phyloP scores from a whole-genome alignment of 2,329 filamentous ascomycete genomes.

The Thielaviopsis cerberus region DNA sequence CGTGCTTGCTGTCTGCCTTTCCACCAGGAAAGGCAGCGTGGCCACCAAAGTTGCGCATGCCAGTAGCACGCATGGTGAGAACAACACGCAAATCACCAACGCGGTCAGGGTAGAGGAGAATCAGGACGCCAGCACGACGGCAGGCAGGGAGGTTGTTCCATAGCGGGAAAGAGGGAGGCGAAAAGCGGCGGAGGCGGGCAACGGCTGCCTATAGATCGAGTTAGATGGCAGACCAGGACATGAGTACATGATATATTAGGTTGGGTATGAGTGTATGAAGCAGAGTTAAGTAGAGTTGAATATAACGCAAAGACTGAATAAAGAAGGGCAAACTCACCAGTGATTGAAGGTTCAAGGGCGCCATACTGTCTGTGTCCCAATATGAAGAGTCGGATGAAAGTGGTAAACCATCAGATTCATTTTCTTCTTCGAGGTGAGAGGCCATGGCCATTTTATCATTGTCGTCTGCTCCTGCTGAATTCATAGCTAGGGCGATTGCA shows the following conservation, averaged over 20 bases:
- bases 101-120: constrained; percentile 73
- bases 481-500: background rate
- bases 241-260: background rate
- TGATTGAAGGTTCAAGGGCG: background rate
- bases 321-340: background rate
- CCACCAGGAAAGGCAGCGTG: constrained; percentile 78
- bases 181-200: constrained; percentile 41
- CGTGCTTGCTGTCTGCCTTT: constrained; percentile 39
- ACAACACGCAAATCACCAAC: constrained; percentile 59
- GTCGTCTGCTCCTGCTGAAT: background rate
- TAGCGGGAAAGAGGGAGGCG: constrained; percentile 38
- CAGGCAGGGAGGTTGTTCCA: constrained; percentile 43
- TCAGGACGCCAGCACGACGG: constrained; percentile 67
- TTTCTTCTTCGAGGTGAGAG: background rate
- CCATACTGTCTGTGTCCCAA: background rate
- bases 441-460: background rate
- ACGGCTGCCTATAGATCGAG: constrained; percentile 31
- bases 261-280: background rate
- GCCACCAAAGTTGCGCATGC: constrained; percentile 51
- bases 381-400: background rate
- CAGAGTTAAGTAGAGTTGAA: background rate
- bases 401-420: background rate
- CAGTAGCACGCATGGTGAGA: constrained; percentile 48
- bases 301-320: background rate
- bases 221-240: background rate